Evolutionary conservation across 2,329 filamentous ascomycete species (phyloP), one percentile per base, ranked within the genome.

Genomic region (Epichloe aotearoae): DNA sequence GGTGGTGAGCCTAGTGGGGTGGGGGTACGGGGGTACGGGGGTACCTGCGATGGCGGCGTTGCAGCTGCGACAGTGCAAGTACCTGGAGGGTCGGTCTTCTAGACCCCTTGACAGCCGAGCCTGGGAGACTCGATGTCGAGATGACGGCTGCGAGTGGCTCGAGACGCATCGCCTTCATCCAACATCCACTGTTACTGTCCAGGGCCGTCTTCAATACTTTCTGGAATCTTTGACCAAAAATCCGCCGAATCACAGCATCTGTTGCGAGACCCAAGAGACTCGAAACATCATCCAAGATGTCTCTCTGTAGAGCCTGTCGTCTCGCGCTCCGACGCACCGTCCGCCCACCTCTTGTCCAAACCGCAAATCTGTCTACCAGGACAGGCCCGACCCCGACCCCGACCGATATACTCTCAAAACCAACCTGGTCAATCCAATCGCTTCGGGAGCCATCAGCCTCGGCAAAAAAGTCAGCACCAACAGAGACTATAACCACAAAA

Each of bases 341-440:
- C 42, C 47, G 47, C 41, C 34, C 45, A 47, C 40, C 30, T 49
- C 19, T 52, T 43, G 15, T 39, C 50, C 37, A 41, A 39, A 36
- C 52, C 49, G 47, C 56, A 44, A 38, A 40, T 43, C 40, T 51
- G 17, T 45, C 49, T 23, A 50, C 55, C 38, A 46, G 40, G 50
- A 56, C 36, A 45, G 36, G 49, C 5, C 49, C 45, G 50, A 60
- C 50, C 42, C 49, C 45, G 50, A 60, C 50, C 42, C 58, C 56
- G 49, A 60, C 68, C 46, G 63, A 67, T n/a, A 72, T 85, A 50
- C 79, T 91, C 50, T 75, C 79, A 15, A 75, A 76, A 53, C 88
- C 90, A 20, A 84, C 79, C 46, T 96, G 90, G 90, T 95, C 90
- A 44, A 83, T 94, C 57, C 73, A 79, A 36, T 83, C 85, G 8